Conservation (phyloP, 2,329 filamentous ascomycete genomes). For the Paraphoma sp. region DNA sequence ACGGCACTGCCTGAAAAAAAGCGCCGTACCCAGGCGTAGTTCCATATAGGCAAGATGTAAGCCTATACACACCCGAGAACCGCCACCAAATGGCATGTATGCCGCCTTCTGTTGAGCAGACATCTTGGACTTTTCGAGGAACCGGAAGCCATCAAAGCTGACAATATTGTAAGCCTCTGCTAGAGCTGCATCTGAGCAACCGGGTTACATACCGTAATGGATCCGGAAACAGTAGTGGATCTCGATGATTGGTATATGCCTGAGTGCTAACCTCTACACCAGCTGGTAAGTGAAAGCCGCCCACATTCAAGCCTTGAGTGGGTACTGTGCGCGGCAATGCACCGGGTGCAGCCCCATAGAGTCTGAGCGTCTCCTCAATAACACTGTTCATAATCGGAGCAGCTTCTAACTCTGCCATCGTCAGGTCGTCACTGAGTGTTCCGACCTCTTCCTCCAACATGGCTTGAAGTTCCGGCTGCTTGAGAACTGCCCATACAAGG, state of each 20-base stretch:
- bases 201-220: constrained; percentile 24
- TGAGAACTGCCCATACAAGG: constrained; percentile 41
- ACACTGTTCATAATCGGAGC: constrained; percentile 44
- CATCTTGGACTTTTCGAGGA: constrained; percentile 23
- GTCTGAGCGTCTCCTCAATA: constrained; percentile 48
- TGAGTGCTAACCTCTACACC: constrained; percentile 48
- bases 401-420: constrained; percentile 31
- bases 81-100: constrained; percentile 72
- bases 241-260: constrained; percentile 49
- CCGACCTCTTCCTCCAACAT: constrained; percentile 32
- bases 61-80: constrained; percentile 71
- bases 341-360: constrained; percentile 46
- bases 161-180: neutral
- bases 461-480: constrained; percentile 23
- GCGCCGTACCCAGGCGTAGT: constrained; percentile 56
- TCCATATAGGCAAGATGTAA: constrained; percentile 69
- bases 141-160: constrained; percentile 43
- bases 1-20: constrained; percentile 58
- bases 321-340: constrained; percentile 46
- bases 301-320: constrained; percentile 38
- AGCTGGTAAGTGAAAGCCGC: constrained; percentile 45
- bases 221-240: constrained; percentile 29
- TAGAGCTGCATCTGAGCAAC: neutral
- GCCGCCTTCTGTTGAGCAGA: constrained; percentile 52
- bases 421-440: constrained; percentile 19